Conservation (phyloP, 176 grass and related monocot genomes). For the Tuctoria greenei region DNA sequence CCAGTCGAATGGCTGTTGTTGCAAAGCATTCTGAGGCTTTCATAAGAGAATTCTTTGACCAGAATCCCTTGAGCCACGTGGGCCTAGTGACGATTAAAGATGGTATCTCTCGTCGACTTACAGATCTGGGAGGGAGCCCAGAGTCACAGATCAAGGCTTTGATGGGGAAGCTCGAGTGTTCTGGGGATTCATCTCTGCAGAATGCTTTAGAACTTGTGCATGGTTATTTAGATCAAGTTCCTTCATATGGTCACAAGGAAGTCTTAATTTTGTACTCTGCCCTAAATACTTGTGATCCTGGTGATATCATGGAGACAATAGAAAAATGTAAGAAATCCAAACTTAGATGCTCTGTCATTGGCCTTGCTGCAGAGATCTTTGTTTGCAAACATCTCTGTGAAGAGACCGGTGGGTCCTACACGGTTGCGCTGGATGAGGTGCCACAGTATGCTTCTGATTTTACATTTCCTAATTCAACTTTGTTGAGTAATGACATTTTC, state of each 20-base stretch:
- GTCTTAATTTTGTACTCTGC: slow-evolving; percentile 87
- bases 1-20: slow-evolving; percentile 85
- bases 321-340: slow-evolving; percentile 80
- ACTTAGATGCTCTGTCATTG: slow-evolving; percentile 90
- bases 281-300: slow-evolving; percentile 85
- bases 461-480: slow-evolving; percentile 1
- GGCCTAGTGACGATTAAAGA: slow-evolving; percentile 83
- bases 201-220: slow-evolving; percentile 85
- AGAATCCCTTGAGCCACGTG: slow-evolving; percentile 95
- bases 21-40: slow-evolving; percentile 77
- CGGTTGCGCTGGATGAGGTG: slow-evolving; percentile 87
- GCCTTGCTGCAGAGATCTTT: slow-evolving; percentile 90
- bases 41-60: slow-evolving; percentile 97
- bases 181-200: slow-evolving; percentile 84
- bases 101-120: slow-evolving; percentile 70
- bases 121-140: slow-evolving; percentile 87
- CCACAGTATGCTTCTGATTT: slow-evolving; percentile 32
- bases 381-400: slow-evolving; percentile 95
- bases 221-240: slow-evolving; percentile 86
- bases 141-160: slow-evolving; percentile 91
- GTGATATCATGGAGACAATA: slow-evolving; percentile 85
- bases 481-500: slow-evolving; percentile 23
- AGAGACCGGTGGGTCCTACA: slow-evolving; percentile 86
- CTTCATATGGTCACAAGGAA: slow-evolving; percentile 94
- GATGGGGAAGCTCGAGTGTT: slow-evolving; percentile 95